phyloP scores from a whole-genome alignment of 2,329 filamentous ascomycete genomes.

The Aspergillus sp. region DNA sequence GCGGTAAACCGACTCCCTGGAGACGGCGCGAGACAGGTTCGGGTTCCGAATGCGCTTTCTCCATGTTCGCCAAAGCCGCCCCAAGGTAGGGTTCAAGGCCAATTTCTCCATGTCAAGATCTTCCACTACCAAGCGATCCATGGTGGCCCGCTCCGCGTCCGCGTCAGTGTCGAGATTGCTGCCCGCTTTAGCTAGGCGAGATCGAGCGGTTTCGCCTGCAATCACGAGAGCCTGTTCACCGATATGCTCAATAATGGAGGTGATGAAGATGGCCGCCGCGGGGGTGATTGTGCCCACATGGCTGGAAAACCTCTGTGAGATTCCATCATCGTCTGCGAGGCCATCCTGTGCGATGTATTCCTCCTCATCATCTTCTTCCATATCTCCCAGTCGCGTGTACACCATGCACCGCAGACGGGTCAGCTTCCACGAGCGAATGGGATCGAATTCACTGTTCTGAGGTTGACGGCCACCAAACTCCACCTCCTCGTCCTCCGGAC shows the following conservation, averaged over 20 bases:
- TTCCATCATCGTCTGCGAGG: conserved; percentile 57
- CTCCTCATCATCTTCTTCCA: conserved; percentile 98
- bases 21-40: conserved; percentile 41
- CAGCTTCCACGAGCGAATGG: conserved; percentile 92
- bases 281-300: conserved; percentile 72
- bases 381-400: conserved; percentile 90
- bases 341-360: conserved; percentile 79
- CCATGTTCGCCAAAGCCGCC: conserved; percentile 91
- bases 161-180: conserved; percentile 57
- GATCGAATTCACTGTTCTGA: conserved; percentile 69
- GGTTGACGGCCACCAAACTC: conserved; percentile 54
- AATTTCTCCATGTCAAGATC: conserved; percentile 92
- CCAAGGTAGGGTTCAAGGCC: conserved; percentile 83
- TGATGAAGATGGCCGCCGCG: conserved; percentile 91
- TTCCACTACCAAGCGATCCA: conserved; percentile 70
- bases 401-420: conserved; percentile 95
- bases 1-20: conserved; percentile 39
- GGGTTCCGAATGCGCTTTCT: conserved; percentile 64
- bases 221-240: conserved; percentile 88
- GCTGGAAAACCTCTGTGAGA: conserved; percentile 57
- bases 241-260: conserved; percentile 89
- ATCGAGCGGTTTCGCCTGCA: conserved; percentile 75
- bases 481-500: conserved; percentile 71
- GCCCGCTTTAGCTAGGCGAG: conserved; percentile 30
- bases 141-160: conserved; percentile 49